Evolutionary conservation across 1,139 yeast genomes (phyloP).

Genomic region (Saccharomyces hybrid): DNA sequence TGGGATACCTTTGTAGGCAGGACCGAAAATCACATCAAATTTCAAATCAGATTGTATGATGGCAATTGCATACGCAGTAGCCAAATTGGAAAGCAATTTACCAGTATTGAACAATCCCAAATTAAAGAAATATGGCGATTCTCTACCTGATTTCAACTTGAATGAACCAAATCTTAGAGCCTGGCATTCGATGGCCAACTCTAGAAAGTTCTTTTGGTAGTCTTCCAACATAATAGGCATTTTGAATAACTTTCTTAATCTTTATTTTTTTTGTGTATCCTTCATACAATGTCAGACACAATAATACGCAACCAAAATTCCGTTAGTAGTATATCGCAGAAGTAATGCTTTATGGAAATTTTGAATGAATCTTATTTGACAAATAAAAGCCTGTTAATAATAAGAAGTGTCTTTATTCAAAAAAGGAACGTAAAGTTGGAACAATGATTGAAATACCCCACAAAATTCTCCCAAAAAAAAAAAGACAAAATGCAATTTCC

Average conservation of each 20-base stretch:
- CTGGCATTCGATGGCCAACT: slow-evolving; percentile 69
- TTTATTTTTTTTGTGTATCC: background rate
- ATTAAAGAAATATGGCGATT: slow-evolving; percentile 95
- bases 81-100: slow-evolving; percentile 64
- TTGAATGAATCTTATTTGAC: background rate
- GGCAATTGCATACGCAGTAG: slow-evolving; percentile 82
- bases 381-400: background rate
- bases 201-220: slow-evolving; percentile 63
- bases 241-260: background rate
- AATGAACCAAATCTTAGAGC: slow-evolving; percentile 84
- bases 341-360: background rate
- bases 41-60: slow-evolving; percentile 73
- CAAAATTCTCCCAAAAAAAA: background rate
- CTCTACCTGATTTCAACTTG: slow-evolving; percentile 86
- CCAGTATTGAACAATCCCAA: slow-evolving; percentile 86
- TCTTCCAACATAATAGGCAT: slow-evolving; percentile 34
- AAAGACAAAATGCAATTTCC: background rate
- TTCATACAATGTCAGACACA: background rate
- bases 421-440: background rate
- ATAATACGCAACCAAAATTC: background rate
- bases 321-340: slow-evolving; percentile 3
- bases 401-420: background rate
- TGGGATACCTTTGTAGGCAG: slow-evolving; percentile 97
- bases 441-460: background rate
- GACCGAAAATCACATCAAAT: slow-evolving; percentile 91